Evolutionary conservation across 371 early-diverging fungal genomes (phyloP).

Genomic region (Mucor racemosus): DNA sequence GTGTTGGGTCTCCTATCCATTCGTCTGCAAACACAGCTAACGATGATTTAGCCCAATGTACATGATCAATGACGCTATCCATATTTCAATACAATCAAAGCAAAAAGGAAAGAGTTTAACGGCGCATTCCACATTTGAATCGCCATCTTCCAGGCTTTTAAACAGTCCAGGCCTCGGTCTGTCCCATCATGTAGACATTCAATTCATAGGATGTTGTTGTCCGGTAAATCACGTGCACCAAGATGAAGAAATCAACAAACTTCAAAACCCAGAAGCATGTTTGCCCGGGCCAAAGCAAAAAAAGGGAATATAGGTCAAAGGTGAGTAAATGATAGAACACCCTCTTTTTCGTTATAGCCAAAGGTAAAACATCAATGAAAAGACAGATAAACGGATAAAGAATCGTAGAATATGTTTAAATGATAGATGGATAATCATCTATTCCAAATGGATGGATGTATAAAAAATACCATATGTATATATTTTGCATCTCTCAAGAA

Average conservation of each 20-base stretch:
- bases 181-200: too few relatives aligned
- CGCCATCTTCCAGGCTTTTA: too few relatives aligned
- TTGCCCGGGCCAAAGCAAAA: constrained; percentile 4
- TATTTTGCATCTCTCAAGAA: background rate
- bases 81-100: background rate
- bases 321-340: constrained; percentile 15
- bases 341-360: constrained; percentile 36
- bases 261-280: constrained; percentile 2
- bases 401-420: constrained; percentile 8
- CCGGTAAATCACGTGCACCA: background rate
- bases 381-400: background rate
- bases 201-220: background rate
- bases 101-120: background rate
- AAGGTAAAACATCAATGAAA: constrained; percentile 16
- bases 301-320: constrained; percentile 15
- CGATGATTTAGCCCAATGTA: constrained; percentile 19
- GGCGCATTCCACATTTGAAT: too few relatives aligned
- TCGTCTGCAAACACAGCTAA: constrained; percentile 9
- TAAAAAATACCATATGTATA: background rate
- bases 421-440: constrained; percentile 20
- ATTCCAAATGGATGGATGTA: constrained; percentile 11
- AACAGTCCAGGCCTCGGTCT: too few relatives aligned
- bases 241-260: background rate
- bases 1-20: constrained; percentile 1
- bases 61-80: constrained; percentile 21